These are phyloP conservation scores for Kwoniella shandongensis DNA, from an alignment of 768 basidiomycete genomes.

Conservation along the genomic window DNA sequence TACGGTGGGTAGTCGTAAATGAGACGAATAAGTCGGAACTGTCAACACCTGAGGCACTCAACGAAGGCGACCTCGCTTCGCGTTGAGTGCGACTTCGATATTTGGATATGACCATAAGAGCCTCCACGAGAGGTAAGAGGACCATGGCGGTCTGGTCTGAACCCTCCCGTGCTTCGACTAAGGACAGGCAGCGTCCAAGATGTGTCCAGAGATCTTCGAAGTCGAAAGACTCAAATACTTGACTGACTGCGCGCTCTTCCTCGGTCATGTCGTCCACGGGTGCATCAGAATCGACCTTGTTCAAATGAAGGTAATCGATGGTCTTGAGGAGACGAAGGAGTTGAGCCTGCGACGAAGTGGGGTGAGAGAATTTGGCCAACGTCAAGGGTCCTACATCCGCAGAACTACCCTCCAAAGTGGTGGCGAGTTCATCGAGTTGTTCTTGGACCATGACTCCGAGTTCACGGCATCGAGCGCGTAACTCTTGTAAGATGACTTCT, in stretches of 20 bases:
- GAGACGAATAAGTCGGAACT: slow-evolving; percentile 84
- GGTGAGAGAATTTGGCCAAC: slow-evolving; percentile 86
- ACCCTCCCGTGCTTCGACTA: slow-evolving; percentile 75
- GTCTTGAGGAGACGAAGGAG: slow-evolving; percentile 92
- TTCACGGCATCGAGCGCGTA: slow-evolving; percentile 80
- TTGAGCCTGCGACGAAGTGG: slow-evolving; percentile 95
- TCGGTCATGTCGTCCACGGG: slow-evolving; percentile 31
- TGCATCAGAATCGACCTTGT: slow-evolving; percentile 36
- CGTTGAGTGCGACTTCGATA: slow-evolving; percentile 60
- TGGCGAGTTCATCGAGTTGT: slow-evolving; percentile 75
- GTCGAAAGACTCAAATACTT: slow-evolving; percentile 86
- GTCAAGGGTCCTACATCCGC: slow-evolving; percentile 60
- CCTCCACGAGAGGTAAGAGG: slow-evolving; percentile 88
- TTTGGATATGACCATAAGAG: slow-evolving; percentile 98
- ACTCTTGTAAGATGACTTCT: slow-evolving; percentile 83
- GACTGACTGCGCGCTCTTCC: slow-evolving; percentile 67
- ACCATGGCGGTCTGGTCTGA: slow-evolving; percentile 88
- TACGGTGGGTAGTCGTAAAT: slow-evolving; percentile 90
- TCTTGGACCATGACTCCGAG: slow-evolving; percentile 72
- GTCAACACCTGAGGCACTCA: slow-evolving; percentile 54
- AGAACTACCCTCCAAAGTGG: slow-evolving; percentile 64
- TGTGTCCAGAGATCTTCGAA: slow-evolving; percentile 85
- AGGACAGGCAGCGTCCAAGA: slow-evolving; percentile 81
- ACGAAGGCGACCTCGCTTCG: slow-evolving; percentile 36
- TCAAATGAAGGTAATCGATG: slow-evolving; percentile 82